These are phyloP conservation scores for Colletotrichum liriopes DNA, from an alignment of 2,329 filamentous ascomycete species.

Conservation along the genomic window DNA sequence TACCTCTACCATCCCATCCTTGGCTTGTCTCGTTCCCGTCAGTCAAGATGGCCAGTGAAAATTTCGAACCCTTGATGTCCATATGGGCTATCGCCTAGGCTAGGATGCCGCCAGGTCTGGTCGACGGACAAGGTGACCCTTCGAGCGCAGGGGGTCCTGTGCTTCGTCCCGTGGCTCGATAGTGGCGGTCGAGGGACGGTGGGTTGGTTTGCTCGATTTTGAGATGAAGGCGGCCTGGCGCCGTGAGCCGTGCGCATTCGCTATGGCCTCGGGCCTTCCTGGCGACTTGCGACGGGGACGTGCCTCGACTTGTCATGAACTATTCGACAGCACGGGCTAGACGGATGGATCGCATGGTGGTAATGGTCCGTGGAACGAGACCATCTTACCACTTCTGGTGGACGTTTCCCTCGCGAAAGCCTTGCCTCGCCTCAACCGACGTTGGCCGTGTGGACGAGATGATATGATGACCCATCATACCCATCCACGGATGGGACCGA, in stretches of 20 bases:
- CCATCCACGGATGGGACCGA: background rate
- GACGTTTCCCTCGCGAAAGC: background rate
- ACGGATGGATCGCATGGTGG: background rate
- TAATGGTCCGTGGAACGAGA: background rate
- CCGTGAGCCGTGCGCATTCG: background rate
- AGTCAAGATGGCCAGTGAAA: background rate
- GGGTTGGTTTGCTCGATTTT: slow-evolving; percentile 4
- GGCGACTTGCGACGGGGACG: background rate
- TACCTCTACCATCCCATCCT: background rate
- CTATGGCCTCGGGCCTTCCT: background rate
- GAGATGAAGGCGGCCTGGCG: background rate
- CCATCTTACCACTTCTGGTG: background rate
- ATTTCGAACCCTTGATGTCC: background rate
- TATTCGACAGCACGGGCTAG: background rate
- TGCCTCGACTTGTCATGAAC: background rate
- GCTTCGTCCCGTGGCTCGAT: background rate
- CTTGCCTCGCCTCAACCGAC: background rate
- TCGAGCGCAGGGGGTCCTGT: background rate
- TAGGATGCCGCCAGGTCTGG: background rate
- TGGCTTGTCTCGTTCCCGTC: background rate
- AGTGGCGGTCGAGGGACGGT: background rate
- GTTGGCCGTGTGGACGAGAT: background rate
- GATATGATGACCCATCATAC: background rate
- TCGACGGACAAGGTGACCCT: background rate
- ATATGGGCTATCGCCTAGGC: background rate